phyloP scores from a whole-genome alignment of 108 stramenopile genomes.

The Stephanodiscus minutulus region DNA sequence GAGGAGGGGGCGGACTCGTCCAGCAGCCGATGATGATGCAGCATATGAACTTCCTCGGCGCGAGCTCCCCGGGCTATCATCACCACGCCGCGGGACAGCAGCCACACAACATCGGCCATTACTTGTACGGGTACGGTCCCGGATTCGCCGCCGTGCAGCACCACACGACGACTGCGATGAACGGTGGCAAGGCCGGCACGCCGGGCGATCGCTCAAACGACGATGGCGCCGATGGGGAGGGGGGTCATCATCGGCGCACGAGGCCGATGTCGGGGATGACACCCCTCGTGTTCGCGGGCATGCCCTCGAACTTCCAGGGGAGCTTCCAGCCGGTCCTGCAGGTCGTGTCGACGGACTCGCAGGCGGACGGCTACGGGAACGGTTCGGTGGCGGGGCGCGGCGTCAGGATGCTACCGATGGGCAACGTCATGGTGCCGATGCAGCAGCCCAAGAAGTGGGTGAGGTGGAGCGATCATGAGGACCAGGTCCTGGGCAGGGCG shows the following conservation, averaged over 20 bases:
- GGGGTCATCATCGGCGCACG: background rate
- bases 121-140: constrained; percentile 4
- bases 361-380: constrained; percentile 11
- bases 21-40: constrained; percentile 9
- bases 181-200: background rate
- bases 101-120: background rate
- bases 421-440: constrained; percentile 18
- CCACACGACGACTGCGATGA: background rate
- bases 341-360: constrained; percentile 33
- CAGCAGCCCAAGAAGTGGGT: constrained; percentile 40
- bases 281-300: constrained; percentile 22
- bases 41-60: background rate
- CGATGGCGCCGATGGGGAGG: background rate
- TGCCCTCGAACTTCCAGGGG: constrained; percentile 5
- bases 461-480: constrained; percentile 49
- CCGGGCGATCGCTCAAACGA: background rate
- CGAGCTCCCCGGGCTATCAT: constrained; percentile 12
- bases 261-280: constrained; percentile 35
- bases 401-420: constrained; percentile 9
- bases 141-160: background rate
- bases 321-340: constrained; percentile 27
- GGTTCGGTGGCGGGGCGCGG: background rate
- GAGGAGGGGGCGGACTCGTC: background rate
- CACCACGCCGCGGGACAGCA: constrained; percentile 5
- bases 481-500: constrained; percentile 42